These are phyloP conservation scores for Neonothopanus nambi DNA, from an alignment of 1,284 basidiomycete species.

Conservation along the genomic window DNA sequence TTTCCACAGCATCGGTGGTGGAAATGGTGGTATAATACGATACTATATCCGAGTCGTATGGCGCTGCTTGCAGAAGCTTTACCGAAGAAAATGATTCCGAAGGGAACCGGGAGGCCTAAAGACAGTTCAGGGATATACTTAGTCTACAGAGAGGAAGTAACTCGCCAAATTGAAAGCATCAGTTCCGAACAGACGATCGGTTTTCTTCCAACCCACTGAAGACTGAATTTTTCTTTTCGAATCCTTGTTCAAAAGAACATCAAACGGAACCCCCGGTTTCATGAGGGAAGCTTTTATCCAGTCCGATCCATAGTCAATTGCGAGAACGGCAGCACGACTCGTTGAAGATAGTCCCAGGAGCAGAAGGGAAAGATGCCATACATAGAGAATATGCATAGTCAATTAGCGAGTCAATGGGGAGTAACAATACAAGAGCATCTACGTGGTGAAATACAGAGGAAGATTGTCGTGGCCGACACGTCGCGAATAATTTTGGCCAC, in stretches of 20 bases:
- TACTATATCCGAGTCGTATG: conserved; percentile 60
- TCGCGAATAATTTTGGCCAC: not conserved
- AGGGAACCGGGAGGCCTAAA: conserved; percentile 88
- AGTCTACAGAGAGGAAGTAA: conserved; percentile 23
- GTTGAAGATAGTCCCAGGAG: conserved; percentile 36
- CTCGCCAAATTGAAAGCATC: conserved; percentile 87
- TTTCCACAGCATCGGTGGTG: conserved; percentile 57
- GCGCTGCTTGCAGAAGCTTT: conserved; percentile 85
- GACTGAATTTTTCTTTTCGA: conserved; percentile 95
- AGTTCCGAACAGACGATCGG: conserved; percentile 85
- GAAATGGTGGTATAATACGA: conserved; percentile 71
- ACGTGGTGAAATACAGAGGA: not conserved
- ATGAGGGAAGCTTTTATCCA: conserved; percentile 96
- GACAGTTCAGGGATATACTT: conserved; percentile 9
- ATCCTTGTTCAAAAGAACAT: conserved; percentile 94
- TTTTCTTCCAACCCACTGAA: conserved; percentile 84
- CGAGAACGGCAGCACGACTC: conserved; percentile 68
- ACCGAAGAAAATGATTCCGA: conserved; percentile 84
- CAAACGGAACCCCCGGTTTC: conserved; percentile 95
- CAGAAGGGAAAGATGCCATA: conserved; percentile 33
- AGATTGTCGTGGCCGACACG: conserved; percentile 10
- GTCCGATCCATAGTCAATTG: conserved; percentile 95
- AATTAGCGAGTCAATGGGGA: conserved; percentile 3
- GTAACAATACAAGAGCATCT: conserved; percentile 10
- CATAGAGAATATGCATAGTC: conserved; percentile 35